A percentile compares a stretch with the other conserved stretches of the same genome.
Conservation (phyloP, 2,329 filamentous ascomycete genomes). For the Colletotrichum sublineola region DNA sequence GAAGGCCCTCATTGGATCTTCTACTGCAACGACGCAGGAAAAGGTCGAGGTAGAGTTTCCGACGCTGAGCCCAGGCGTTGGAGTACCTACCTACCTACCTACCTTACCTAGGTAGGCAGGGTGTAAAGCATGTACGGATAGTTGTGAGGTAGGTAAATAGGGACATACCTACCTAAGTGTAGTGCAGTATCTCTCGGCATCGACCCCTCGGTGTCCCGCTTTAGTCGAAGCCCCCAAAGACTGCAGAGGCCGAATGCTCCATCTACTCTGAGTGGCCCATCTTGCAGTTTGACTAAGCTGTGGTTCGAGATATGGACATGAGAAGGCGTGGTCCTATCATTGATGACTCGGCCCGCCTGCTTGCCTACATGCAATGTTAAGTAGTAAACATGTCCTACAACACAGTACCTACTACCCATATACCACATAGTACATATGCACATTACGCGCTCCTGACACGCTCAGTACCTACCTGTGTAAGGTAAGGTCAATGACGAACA, state of each 20-base stretch:
- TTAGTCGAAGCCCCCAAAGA: not conserved
- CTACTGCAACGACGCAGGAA: slow-evolving; percentile 2
- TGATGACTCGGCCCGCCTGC: not conserved
- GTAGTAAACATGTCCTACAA: no score
- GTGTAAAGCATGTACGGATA: no score
- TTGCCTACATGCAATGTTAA: no score
- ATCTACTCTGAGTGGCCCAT: slow-evolving; percentile 18
- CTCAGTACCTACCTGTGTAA: not conserved
- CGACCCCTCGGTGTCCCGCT: slow-evolving; percentile 10
- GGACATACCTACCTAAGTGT: no score
- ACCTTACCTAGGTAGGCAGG: no score
- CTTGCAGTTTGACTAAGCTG: slow-evolving; percentile 1
- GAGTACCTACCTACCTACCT: not conserved
- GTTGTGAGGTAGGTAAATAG: not conserved
- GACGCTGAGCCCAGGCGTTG: slow-evolving; percentile 7
- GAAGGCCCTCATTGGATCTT: no score
- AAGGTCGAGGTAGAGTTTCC: slow-evolving; percentile 1
- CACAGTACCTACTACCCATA: no score
- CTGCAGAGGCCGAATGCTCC: not conserved
- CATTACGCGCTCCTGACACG: no score
- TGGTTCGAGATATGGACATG: not conserved
- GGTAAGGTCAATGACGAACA: not conserved
- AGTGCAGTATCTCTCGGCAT: not conserved
- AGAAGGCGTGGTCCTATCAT: not conserved
- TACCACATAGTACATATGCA: no score